phyloP scores from a whole-genome alignment of 1,284 basidiomycete genomes.

The Apiotrichum gracile region DNA sequence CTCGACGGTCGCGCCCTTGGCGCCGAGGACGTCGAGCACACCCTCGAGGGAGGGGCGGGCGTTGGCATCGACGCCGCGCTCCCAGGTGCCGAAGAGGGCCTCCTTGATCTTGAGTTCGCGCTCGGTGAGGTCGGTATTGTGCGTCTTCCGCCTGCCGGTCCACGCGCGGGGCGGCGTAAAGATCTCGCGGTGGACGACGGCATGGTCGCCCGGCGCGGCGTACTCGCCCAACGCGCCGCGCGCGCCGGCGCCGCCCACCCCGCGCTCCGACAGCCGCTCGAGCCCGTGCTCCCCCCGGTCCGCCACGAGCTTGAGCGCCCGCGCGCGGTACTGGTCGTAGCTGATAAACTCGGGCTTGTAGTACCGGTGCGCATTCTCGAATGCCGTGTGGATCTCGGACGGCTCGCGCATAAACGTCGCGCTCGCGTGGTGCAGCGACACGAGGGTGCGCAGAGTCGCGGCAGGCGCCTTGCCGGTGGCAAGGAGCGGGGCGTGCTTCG shows the following conservation, averaged over 20 bases:
- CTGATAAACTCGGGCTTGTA: slow-evolving; percentile 12
- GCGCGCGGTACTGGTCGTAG: slow-evolving; percentile 12
- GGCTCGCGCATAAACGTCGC: slow-evolving; percentile 38
- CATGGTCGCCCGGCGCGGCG: slow-evolving; percentile 1
- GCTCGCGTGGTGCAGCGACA: slow-evolving; percentile 40
- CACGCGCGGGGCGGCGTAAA: slow-evolving; percentile 7
- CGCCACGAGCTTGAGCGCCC: slow-evolving; percentile 1
- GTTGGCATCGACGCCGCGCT: slow-evolving; percentile 22
- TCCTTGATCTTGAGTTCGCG: slow-evolving; percentile 36
- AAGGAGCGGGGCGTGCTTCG: slow-evolving; percentile 3
- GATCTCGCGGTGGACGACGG: slow-evolving; percentile 1
- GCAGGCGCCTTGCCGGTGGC: slow-evolving; percentile 20
- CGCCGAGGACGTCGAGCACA: slow-evolving; percentile 31
- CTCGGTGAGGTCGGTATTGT: slow-evolving; percentile 18
- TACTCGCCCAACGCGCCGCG: slow-evolving; percentile 6
- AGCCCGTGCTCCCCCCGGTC: slow-evolving; percentile 4
- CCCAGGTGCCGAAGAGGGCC: slow-evolving; percentile 40
- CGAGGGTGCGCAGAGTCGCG: slow-evolving; percentile 27
- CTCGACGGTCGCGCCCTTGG: slow-evolving; percentile 23
- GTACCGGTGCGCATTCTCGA: slow-evolving; percentile 30
- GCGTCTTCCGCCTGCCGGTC: not conserved
- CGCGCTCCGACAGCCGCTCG: slow-evolving; percentile 15
- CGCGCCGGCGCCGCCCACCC: slow-evolving; percentile 5
- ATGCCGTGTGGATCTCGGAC: slow-evolving; percentile 23
- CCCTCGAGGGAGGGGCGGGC: slow-evolving; percentile 33